Percentiles rank a stretch among this genome's conserved stretches.
phyloP scores from a whole-genome alignment of 2,329 filamentous ascomycete species.

The Fusarium compactum region DNA sequence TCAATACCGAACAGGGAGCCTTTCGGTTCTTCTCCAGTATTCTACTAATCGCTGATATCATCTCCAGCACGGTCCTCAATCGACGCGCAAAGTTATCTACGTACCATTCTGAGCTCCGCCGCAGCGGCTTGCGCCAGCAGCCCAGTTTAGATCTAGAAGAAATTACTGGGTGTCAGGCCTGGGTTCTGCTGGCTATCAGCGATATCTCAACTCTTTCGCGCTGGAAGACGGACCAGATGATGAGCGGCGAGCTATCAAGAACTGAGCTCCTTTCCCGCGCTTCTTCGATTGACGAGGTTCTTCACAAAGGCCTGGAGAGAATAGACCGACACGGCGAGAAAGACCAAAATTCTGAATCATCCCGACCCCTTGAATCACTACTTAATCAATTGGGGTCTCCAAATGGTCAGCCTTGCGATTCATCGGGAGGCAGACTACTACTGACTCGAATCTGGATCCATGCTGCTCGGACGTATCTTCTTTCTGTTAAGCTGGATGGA shows the following conservation, averaged over 20 bases:
- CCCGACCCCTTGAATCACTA: fast-evolving
- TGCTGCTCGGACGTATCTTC: neutral
- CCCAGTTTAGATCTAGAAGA: neutral
- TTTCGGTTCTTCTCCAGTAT: neutral
- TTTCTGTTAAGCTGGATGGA: neutral
- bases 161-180: neutral
- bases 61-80: neutral
- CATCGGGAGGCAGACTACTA: neutral
- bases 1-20: neutral
- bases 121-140: fast-evolving
- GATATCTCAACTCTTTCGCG: neutral
- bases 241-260: neutral
- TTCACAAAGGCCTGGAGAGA: neutral
- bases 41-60: neutral
- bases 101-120: neutral
- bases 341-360: neutral
- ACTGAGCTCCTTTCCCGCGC: neutral
- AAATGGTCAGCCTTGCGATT: neutral
- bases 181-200: neutral
- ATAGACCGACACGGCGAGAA: neutral
- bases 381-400: neutral
- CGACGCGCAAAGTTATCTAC: neutral
- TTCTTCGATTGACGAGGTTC: neutral
- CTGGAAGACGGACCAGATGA: neutral
- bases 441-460: neutral